These are phyloP conservation scores for Jackrogersella multiformis DNA, from an alignment of 495 filamentous ascomycete genomes.

Conservation along the genomic window DNA sequence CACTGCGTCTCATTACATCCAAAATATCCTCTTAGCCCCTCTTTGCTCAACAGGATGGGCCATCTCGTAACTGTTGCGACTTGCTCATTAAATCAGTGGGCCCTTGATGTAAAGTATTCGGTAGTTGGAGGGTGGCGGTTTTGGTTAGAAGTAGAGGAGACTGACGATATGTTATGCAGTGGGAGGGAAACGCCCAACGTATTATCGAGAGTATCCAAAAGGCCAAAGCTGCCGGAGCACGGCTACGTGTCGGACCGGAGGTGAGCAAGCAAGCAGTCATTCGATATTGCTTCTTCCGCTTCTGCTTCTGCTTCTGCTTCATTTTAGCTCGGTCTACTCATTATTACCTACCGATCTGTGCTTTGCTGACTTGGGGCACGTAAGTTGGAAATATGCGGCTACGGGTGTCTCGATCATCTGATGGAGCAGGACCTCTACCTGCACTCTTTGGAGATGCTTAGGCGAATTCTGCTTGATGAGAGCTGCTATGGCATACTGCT, in stretches of 20 bases:
- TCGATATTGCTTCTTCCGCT: too few species aligned
- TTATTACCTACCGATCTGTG: neutral
- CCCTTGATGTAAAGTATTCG: slow-evolving; percentile 78
- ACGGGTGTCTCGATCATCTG: slow-evolving; percentile 79
- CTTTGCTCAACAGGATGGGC: slow-evolving; percentile 45
- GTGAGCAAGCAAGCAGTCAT: slow-evolving; percentile 27
- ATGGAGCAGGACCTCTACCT: slow-evolving; percentile 68
- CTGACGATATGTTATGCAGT: slow-evolving; percentile 55
- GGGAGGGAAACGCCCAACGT: slow-evolving; percentile 76
- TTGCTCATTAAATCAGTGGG: slow-evolving; percentile 68
- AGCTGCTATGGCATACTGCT: slow-evolving; percentile 79
- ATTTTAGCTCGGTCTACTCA: too few species aligned
- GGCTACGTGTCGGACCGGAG: slow-evolving; percentile 77
- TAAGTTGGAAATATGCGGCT: slow-evolving; percentile 64
- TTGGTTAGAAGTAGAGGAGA: too few species aligned
- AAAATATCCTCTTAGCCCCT: too few species aligned
- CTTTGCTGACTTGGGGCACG: slow-evolving; percentile 8
- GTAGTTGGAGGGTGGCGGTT: too few species aligned
- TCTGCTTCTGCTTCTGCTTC: too few species aligned
- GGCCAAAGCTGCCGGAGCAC: slow-evolving; percentile 75
- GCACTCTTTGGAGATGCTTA: slow-evolving; percentile 79
- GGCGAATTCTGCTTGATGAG: slow-evolving; percentile 68
- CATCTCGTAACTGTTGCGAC: slow-evolving; percentile 56
- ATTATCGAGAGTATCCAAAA: slow-evolving; percentile 78
- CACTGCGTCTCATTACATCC: too few species aligned